phyloP scores from a whole-genome alignment of 164 flowering plant species.

The Chimonanthus salicifolius region DNA sequence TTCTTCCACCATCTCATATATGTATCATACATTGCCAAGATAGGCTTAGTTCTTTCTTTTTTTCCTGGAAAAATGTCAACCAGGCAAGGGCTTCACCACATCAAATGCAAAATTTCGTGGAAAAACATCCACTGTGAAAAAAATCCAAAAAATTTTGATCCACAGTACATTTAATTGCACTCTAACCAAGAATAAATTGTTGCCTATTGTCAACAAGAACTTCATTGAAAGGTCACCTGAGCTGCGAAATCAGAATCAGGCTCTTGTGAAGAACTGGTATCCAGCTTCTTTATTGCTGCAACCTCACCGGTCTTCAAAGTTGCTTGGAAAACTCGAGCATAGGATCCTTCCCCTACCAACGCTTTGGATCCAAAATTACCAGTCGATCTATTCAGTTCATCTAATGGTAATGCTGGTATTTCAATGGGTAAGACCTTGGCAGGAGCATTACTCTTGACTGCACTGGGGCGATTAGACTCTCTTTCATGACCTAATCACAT shows the following conservation, averaged over 20 bases:
- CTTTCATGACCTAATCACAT: constrained; percentile 35
- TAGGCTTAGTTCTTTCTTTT: not conserved
- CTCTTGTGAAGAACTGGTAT: constrained; percentile 51
- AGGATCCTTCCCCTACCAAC: constrained; percentile 87
- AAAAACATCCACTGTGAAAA: not conserved
- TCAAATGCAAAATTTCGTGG: not conserved
- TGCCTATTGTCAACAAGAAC: not conserved
- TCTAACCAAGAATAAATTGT: not conserved
- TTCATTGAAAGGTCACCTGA: constrained; percentile 38
- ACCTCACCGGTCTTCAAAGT: constrained; percentile 38
- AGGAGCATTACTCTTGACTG: constrained; percentile 45
- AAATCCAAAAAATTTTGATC: not conserved
- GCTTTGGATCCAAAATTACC: constrained; percentile 65
- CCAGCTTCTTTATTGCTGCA: constrained; percentile 74
- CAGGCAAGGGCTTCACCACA: not conserved
- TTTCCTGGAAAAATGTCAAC: not conserved
- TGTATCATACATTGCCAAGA: not conserved
- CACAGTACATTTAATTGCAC: not conserved
- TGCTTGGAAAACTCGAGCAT: constrained; percentile 69
- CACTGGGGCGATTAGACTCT: constrained; percentile 39
- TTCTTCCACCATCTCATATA: too few relatives aligned
- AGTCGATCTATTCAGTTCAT: constrained; percentile 54
- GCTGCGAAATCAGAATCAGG: constrained; percentile 64
- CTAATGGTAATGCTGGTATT: constrained; percentile 51
- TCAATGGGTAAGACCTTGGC: constrained; percentile 67